Base-by-base conservation (phyloP, 73 alveolate genomes). In the Paramecium bursaria region DNA sequence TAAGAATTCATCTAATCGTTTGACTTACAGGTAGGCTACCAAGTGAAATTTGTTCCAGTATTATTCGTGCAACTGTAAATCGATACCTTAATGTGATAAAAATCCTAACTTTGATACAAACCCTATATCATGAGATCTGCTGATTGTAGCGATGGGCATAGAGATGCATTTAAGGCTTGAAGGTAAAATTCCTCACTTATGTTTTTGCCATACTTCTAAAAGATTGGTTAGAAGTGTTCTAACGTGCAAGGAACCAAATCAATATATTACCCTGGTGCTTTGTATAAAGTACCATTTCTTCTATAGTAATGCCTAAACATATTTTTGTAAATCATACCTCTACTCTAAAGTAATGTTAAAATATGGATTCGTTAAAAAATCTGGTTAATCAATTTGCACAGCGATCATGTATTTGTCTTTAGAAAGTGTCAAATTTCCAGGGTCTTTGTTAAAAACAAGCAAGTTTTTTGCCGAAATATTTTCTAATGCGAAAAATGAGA, bases 211-310 rank as follows among this genome's bases (percentile, higher is more conserved):
- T 67, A 67, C 22, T 39, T 67, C 10, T 67, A 23, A 35, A 67
- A 67, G 9, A 67, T 31, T 15, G 82, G 82, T 67, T 17, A 14
- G 35, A 67, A 67, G 44, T 67, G 82, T n/a, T 42, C 7, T 10
- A 35, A 25, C 17, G 53, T 42, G 13, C 82, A 67, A 15, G 82
- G 82, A 14, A 67, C 57, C 33, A 67, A 35, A 42, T 67, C 82
- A 31, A 67, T 33, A 42, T 39, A 67, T 67, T 33, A 10, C 19
- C 22, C 22, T 39, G 82, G 82, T 7, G 17, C 33, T 0, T 47
- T 44, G 4, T 1, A 14, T 42, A 39, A 67, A 0, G 82, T 67
- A 1, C 82, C 82, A 67, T 67, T 67, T 2, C n/a, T n/a, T n/a
- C n/a, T n/a, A n/a, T n/a, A n/a, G 54, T 17, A 35, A 15, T 15